Conservation (phyloP, 345 rosid genomes). For the Balakata baccata region DNA sequence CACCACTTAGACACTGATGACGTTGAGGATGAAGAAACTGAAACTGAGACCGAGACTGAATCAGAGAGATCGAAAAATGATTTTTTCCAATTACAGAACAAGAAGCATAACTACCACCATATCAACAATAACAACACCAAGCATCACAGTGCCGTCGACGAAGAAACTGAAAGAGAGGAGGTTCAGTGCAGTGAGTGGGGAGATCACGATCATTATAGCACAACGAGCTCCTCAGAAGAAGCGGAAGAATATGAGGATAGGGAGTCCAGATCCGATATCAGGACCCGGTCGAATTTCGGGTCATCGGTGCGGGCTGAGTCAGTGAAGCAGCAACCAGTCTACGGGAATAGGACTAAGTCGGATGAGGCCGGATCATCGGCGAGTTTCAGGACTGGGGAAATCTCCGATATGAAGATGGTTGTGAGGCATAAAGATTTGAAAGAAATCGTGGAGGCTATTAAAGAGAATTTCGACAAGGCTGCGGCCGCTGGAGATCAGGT, state of each 20-base stretch:
- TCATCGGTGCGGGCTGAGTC: constrained; percentile 39
- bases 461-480: constrained; percentile 74
- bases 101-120: constrained; percentile 5
- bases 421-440: constrained; percentile 90
- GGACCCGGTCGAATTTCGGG: constrained; percentile 60
- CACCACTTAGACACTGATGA: constrained; percentile 31
- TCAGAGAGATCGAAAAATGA: constrained; percentile 72
- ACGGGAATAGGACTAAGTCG: constrained; percentile 22
- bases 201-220: constrained; percentile 58
- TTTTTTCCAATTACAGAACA: constrained; percentile 37
- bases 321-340: constrained; percentile 18
- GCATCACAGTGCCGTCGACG: constrained; percentile 31
- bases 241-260: constrained; percentile 43
- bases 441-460: constrained; percentile 80
- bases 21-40: constrained; percentile 19
- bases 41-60: constrained; percentile 29
- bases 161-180: constrained; percentile 82
- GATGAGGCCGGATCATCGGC: constrained; percentile 51
- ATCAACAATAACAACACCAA: not conserved
- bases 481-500: constrained; percentile 81
- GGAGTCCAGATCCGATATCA: constrained; percentile 67
- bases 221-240: constrained; percentile 49
- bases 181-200: constrained; percentile 98
- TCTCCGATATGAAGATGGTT: constrained; percentile 67
- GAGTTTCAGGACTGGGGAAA: constrained; percentile 54